Evolutionary conservation across 108 stramenopile genomes (phyloP), one percentile per base, ranked within the genome.

Genomic region (Fistulifera pelliculosa): DNA sequence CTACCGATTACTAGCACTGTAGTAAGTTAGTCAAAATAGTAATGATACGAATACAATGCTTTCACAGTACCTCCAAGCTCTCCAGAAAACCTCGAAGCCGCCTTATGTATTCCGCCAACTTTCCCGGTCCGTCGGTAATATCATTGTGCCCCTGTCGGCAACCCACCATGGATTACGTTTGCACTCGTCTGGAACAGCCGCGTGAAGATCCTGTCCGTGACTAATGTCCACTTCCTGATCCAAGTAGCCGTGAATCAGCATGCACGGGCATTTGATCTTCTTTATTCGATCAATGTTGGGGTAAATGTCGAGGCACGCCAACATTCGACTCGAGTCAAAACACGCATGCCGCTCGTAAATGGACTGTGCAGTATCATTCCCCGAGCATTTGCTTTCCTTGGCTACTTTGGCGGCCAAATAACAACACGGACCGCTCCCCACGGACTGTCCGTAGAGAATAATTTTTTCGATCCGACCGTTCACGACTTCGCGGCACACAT

Each of bases 81-180:
- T 47, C 61, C 52, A 90, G 41, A 58, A 80, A 90, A 17, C 21
- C 52, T 50, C 80, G 64, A 45, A 88, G 56, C 47, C 80, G 55
- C 24, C 70, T 74, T 38, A 88, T 62, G 41, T 90, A 86, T 54
- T 90, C 76, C 14, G 74, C 71, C 53, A 84, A 65, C 43, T 81
- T 77, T 7, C 69, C 79, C 3, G 74, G 73, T 23, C 77, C 88
- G 56, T 94, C 87, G 4, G 72, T 69, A 41, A 94, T 85, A 60
- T 94, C 89, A 65, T 94, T 94, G 66, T 94, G 93, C 2, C 93
- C 93, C 52, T 70, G 55, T 83, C 73, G 12, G 66, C 62, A 1
- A 94, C 87, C 87, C 87, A 94, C 89, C 89, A 94, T 3, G 88
- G 86, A 45, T 83, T 77, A n/a, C 78, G 51, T 39, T 76, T 62